Evolutionary conservation across 441 rosid genomes (phyloP).

Genomic region (Pelargonium citronellum): DNA sequence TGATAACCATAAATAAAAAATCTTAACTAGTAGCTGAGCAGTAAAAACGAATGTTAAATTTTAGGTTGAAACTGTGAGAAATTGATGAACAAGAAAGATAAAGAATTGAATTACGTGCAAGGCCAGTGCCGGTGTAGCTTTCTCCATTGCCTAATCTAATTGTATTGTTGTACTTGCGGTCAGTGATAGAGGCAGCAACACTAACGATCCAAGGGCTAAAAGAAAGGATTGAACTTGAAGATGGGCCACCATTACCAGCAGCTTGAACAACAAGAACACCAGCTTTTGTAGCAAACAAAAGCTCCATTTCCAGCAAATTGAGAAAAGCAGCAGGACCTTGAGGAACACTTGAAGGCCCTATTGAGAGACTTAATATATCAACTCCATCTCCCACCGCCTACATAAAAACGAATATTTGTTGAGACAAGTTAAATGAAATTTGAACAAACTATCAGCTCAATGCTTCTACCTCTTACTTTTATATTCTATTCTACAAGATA

Average conservation of each 20-base stretch:
- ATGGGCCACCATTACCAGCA: conserved; percentile 32
- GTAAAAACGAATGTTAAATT: background rate
- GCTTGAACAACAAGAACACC: conserved; percentile 33
- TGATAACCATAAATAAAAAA: conserved; percentile 6
- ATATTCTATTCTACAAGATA: background rate
- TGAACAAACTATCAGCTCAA: background rate
- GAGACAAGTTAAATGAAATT: background rate
- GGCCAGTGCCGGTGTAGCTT: conserved; percentile 26
- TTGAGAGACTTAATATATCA: conserved; percentile 27
- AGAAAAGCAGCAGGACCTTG: conserved; percentile 31
- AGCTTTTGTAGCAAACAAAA: conserved; percentile 31
- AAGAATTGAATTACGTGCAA: conserved; percentile 24
- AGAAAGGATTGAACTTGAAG: conserved; percentile 26
- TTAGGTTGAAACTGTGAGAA: background rate
- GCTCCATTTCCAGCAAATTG: conserved; percentile 26
- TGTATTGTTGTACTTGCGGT: conserved; percentile 26
- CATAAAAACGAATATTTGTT: conserved; percentile 10
- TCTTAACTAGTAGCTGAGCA: background rate
- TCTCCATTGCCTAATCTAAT: conserved; percentile 25
- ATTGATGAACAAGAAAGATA: background rate
- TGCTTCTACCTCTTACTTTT: too few relatives aligned
- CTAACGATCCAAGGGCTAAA: conserved; percentile 36
- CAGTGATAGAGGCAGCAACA: conserved; percentile 29
- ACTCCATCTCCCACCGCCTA: conserved; percentile 36
- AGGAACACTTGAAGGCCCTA: conserved; percentile 31